Base-by-base conservation (phyloP, 805 yeast species). In the Metschnikowia cerradonensis region DNA sequence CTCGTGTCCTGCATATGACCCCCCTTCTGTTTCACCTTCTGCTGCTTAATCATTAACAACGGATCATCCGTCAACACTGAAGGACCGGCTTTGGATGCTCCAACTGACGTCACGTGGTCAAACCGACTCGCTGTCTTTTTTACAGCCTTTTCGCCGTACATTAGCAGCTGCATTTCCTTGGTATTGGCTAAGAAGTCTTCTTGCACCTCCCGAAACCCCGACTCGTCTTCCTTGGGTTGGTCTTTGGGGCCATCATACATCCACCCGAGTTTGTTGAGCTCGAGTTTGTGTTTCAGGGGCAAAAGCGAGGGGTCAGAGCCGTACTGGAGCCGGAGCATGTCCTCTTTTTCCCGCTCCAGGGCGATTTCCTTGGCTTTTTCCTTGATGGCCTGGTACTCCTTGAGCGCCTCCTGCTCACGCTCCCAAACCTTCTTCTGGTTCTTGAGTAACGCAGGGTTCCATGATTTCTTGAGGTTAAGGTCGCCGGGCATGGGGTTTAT, bases 391-490 rank as follows among this genome's bases (percentile, higher is more conserved):
- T 79, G 79, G 44, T 84, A 78, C 60, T 88, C 95, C n/a, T 79
- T 78, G 6, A 89, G 69, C 7, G 86, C 83, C 38, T 84, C 84
- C 62, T 88, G 90, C 62, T 94, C 97, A 48, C 74, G 76, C 56
- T 82, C 77, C 92, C 96, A 86, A 34, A 92, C 91, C 61, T 84
- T 87, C 57, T 84, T 84, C 68, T 85, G 90, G 73, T 92, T 92
- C 65, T 86, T 88, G 63, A 88, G 73, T 46, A 89, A 75, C 43
- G 86, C 91, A 2, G 99, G 97, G 67, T 92, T 90, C 99, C 98
- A 92, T 54, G 98, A 92, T 66, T 92, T 92, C 71, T 92, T 87
- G 50, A 91, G 68, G 65, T 92, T 92, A 55, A 92, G 76, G 66
- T 91, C 96, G 4, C 90, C 88, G 1, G 90, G 88, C 65, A 73